Percentiles rank a stretch among this genome's conserved stretches.
phyloP scores from a whole-genome alignment of 305 asterid species.

The Fraxinus albicans region DNA sequence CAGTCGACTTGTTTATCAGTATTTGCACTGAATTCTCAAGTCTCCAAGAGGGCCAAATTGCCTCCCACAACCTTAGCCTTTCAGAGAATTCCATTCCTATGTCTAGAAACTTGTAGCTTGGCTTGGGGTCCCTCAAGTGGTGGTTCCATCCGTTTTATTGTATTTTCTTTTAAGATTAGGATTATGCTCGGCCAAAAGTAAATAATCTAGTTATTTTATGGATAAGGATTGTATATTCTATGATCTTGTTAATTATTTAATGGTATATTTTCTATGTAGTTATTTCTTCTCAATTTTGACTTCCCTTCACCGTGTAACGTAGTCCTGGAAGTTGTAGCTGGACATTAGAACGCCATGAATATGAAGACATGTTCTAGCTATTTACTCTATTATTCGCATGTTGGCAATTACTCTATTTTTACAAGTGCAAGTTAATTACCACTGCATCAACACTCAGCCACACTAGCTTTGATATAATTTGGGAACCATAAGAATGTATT shows the following conservation, averaged over 20 bases:
- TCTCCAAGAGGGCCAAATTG: not conserved
- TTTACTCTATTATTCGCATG: not conserved
- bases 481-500: not conserved
- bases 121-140: not conserved
- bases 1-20: not conserved
- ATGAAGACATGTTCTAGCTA: not conserved
- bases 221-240: not conserved
- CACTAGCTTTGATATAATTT: not conserved
- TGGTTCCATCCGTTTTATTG: not conserved
- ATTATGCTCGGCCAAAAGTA: not conserved
- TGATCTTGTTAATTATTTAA: not conserved
- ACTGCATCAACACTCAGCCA: not conserved
- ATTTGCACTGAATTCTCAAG: not conserved
- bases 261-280: not conserved
- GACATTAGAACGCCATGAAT: not conserved
- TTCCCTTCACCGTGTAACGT: not conserved
- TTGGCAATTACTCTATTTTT: not conserved
- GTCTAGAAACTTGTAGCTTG: not conserved
- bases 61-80: not conserved
- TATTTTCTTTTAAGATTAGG: not conserved
- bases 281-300: not conserved
- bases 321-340: not conserved
- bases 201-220: not conserved
- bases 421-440: not conserved
- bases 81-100: not conserved